Percentiles rank a stretch among this genome's conserved stretches.
phyloP scores from a whole-genome alignment of 305 asterid genomes.

The Nicotiana rustica region DNA sequence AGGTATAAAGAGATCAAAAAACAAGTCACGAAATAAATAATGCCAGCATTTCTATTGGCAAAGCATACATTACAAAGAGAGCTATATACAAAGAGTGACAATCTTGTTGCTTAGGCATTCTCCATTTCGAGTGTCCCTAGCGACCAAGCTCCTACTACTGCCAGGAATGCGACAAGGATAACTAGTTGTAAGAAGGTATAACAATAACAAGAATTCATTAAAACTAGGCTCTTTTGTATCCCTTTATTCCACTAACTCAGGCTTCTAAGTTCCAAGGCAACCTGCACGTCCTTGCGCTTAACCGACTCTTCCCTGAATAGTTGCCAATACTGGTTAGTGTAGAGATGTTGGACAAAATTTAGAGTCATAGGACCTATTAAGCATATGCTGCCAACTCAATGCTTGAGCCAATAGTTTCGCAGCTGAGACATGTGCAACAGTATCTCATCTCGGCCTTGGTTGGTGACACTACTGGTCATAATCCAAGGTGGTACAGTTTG shows the following conservation, averaged over 20 bases:
- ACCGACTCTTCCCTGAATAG: neutral
- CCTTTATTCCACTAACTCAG: neutral
- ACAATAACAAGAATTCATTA: constrained; percentile 10
- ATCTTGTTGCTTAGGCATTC: neutral
- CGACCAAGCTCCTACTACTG: neutral
- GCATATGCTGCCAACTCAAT: constrained; percentile 41
- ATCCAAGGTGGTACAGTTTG: constrained; percentile 93
- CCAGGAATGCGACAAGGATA: neutral
- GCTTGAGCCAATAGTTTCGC: constrained; percentile 95
- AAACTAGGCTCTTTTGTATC: neutral
- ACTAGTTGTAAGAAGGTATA: constrained; percentile 12
- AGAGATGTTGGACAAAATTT: neutral
- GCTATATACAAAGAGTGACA: neutral
- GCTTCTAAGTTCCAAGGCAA: neutral
- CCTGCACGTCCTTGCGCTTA: neutral
- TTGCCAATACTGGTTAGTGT: neutral
- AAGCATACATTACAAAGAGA: constrained; percentile 8
- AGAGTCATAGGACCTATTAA: neutral
- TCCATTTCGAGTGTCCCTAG: neutral
- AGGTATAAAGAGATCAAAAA: neutral
- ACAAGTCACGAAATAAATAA: neutral
- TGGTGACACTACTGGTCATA: constrained; percentile 94
- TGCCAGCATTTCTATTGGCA: neutral
- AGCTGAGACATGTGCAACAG: constrained; percentile 96
- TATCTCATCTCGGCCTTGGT: constrained; percentile 97